Conservation (phyloP, 495 filamentous ascomycete genomes). For the Podospora sp. region DNA sequence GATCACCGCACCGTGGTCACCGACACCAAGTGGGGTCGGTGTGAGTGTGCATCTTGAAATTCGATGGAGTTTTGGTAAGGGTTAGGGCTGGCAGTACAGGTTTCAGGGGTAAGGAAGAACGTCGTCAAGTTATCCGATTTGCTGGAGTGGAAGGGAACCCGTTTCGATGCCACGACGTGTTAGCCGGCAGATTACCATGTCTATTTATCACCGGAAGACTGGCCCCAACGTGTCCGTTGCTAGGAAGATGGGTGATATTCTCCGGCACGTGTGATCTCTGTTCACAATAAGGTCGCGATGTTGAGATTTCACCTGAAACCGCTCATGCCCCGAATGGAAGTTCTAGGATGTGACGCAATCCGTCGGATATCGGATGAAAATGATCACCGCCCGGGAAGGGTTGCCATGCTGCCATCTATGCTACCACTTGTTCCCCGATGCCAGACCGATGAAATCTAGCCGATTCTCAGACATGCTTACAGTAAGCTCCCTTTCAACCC, state of each 20-base stretch:
- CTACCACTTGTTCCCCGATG: not conserved
- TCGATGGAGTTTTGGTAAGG: not conserved
- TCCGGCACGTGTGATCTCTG: constrained; percentile 6
- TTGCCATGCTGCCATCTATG: not conserved
- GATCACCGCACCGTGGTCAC: constrained; percentile 7
- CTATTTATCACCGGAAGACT: not conserved
- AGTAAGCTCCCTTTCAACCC: not conserved
- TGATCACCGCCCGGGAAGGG: not conserved
- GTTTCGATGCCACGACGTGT: not conserved
- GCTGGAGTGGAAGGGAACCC: too few species aligned
- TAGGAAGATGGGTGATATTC: not conserved
- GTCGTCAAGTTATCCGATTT: not conserved
- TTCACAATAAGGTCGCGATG: not conserved
- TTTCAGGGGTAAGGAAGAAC: not conserved
- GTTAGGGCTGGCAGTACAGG: not conserved
- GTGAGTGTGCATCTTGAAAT: not conserved
- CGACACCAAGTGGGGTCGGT: not conserved
- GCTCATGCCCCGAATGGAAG: constrained; percentile 1
- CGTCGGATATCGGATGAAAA: constrained; percentile 8
- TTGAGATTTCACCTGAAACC: constrained; percentile 9
- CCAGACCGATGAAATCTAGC: not conserved
- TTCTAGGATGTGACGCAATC: not conserved
- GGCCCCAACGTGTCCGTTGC: not conserved
- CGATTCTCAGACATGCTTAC: not conserved
- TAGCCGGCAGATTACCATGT: not conserved